phyloP scores from a whole-genome alignment of 805 yeast species.

The Saccharomycopsis fibuligera region DNA sequence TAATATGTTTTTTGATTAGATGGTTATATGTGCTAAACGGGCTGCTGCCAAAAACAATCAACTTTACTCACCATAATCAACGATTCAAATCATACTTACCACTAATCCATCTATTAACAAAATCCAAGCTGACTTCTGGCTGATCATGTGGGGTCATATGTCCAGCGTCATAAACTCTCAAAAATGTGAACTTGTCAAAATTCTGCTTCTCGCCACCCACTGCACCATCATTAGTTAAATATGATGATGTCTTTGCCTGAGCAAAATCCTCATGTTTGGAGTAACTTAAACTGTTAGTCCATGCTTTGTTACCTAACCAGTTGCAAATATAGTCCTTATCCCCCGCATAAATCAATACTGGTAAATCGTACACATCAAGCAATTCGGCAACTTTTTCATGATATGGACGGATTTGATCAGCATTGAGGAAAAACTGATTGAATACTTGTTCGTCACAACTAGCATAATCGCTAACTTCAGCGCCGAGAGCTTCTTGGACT shows the following conservation, averaged over 20 bases:
- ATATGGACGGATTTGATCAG: constrained; percentile 91
- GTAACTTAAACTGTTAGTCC: constrained; percentile 71
- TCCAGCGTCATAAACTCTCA: constrained; percentile 76
- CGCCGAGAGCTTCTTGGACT: constrained; percentile 81
- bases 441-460: constrained; percentile 75
- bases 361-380: constrained; percentile 45
- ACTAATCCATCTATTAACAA: constrained; percentile 70
- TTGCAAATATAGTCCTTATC: constrained; percentile 90
- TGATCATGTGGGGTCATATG: constrained; percentile 92
- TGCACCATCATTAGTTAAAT: constrained; percentile 26
- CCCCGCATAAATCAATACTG: constrained; percentile 89
- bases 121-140: constrained; percentile 62
- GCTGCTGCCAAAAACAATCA: too few species aligned
- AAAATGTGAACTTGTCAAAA: constrained; percentile 62
- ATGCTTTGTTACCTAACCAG: constrained; percentile 86
- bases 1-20: too few species aligned
- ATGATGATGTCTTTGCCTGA: too few species aligned
- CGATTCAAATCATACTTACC: constrained; percentile 40
- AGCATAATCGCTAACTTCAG: constrained; percentile 73
- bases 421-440: constrained; percentile 74
- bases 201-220: constrained; percentile 73
- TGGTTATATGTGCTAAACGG: too few species aligned
- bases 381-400: constrained; percentile 67
- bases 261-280: constrained; percentile 42
- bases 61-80: too few species aligned